Evolutionary conservation across 1,284 basidiomycete genomes (phyloP).

Genomic region (Ustilago hordei): DNA sequence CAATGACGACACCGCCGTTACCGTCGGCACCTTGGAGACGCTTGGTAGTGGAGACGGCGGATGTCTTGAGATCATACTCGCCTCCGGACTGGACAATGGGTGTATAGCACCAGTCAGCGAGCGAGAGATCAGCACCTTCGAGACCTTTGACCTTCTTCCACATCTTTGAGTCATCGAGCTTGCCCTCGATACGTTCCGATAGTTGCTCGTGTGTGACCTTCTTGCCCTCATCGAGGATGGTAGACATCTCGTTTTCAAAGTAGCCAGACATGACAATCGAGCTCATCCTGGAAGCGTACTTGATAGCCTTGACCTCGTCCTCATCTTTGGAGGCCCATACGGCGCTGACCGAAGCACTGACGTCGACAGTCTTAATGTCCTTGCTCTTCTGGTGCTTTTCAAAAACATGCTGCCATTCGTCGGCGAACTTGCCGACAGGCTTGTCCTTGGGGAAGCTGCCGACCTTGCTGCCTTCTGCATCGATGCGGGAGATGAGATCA

Average conservation of each 20-base stretch:
- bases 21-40: conserved; percentile 81
- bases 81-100: conserved; percentile 95
- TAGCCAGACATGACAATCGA: conserved; percentile 87
- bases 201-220: conserved; percentile 90
- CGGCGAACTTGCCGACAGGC: conserved; percentile 81
- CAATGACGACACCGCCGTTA: conserved; percentile 80
- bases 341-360: conserved; percentile 80
- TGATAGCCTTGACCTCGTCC: conserved; percentile 75
- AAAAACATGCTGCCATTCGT: conserved; percentile 78
- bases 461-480: conserved; percentile 37
- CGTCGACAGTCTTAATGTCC: conserved; percentile 79
- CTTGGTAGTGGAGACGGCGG: conserved; percentile 81
- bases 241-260: conserved; percentile 87
- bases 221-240: conserved; percentile 88
- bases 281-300: conserved; percentile 80
- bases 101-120: conserved; percentile 91
- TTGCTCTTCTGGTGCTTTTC: conserved; percentile 54
- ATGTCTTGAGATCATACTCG: conserved; percentile 87
- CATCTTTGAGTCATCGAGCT: conserved; percentile 81
- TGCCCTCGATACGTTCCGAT: conserved; percentile 83
- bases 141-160: conserved; percentile 75
- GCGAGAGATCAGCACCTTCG: conserved; percentile 79
- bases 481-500: conserved; percentile 51
- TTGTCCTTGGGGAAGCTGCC: conserved; percentile 79
- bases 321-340: conserved; percentile 89